Evolutionary conservation across 495 filamentous ascomycete genomes (phyloP).

Genomic region (Aspergillus indologenus): DNA sequence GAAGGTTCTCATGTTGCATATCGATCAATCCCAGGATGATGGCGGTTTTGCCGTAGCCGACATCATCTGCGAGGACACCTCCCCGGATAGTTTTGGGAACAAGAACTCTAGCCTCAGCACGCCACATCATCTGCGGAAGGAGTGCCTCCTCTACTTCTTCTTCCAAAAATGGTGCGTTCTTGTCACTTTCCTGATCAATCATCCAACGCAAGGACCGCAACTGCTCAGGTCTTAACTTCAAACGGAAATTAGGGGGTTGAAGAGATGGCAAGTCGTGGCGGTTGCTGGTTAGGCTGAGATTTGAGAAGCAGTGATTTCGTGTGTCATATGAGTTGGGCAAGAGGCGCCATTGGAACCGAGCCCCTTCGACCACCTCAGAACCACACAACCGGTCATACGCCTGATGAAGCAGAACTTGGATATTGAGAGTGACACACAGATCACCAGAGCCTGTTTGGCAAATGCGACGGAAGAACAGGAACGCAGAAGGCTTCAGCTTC

Average conservation of each 20-base stretch:
- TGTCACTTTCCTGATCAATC: conserved; percentile 53
- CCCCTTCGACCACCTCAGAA: conserved; percentile 9
- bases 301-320: conserved; percentile 25
- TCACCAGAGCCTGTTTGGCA: conserved; percentile 25
- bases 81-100: conserved; percentile 49
- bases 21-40: conserved; percentile 66
- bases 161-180: conserved; percentile 51
- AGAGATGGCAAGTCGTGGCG: conserved; percentile 30
- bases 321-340: conserved; percentile 43
- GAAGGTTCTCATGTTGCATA: conserved; percentile 26
- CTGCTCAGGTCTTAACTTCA: conserved; percentile 52
- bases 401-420: conserved; percentile 55
- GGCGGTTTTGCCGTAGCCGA: conserved; percentile 82
- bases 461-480: conserved; percentile 42
- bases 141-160: conserved; percentile 67
- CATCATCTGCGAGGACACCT: conserved; percentile 72
- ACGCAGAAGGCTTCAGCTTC: conserved; percentile 46
- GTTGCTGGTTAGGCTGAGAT: conserved; percentile 46
- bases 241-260: conserved; percentile 41
- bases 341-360: conserved; percentile 49
- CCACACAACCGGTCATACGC: conserved; percentile 41
- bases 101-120: conserved; percentile 54
- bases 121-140: conserved; percentile 56
- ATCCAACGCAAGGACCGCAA: conserved; percentile 65
- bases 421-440: conserved; percentile 51